Percentiles rank a stretch among this genome's conserved stretches.
Conservation (phyloP, 2,329 filamentous ascomycete species). For the Chrysoporthe cubensis region DNA sequence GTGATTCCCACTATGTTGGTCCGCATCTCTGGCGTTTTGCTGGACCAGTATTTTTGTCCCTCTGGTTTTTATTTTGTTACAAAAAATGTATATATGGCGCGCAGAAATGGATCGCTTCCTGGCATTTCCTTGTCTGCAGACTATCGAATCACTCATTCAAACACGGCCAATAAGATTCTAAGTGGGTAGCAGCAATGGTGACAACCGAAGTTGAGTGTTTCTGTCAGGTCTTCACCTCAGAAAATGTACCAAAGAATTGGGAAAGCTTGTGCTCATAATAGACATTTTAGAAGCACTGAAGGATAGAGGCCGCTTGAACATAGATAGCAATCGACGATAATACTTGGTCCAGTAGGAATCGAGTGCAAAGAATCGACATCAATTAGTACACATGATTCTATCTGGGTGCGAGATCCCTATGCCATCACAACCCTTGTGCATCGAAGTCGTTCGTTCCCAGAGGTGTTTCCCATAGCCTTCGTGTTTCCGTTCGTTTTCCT, state of each 20-base stretch:
- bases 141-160: background rate
- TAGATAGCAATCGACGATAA: background rate
- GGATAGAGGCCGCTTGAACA: background rate
- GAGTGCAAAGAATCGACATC: background rate
- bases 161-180: too few species aligned
- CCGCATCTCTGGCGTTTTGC: constrained; percentile 25
- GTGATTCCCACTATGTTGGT: constrained; percentile 22
- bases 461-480: background rate
- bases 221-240: background rate
- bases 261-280: background rate
- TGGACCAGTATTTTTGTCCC: background rate
- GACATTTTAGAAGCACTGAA: background rate
- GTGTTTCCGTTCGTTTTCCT: background rate
- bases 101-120: background rate
- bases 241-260: background rate
- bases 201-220: background rate
- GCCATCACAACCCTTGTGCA: background rate
- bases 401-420: background rate
- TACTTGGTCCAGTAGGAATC: background rate
- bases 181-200: background rate
- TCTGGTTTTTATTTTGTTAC: background rate
- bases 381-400: constrained; percentile 3
- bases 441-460: background rate
- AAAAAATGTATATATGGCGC: constrained; percentile 3
- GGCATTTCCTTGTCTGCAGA: background rate